A percentile compares a stretch with the other conserved stretches of the same genome.
Evolutionary conservation across 129 eudicot genomes (phyloP).

Genomic region (Tagetes patula): DNA sequence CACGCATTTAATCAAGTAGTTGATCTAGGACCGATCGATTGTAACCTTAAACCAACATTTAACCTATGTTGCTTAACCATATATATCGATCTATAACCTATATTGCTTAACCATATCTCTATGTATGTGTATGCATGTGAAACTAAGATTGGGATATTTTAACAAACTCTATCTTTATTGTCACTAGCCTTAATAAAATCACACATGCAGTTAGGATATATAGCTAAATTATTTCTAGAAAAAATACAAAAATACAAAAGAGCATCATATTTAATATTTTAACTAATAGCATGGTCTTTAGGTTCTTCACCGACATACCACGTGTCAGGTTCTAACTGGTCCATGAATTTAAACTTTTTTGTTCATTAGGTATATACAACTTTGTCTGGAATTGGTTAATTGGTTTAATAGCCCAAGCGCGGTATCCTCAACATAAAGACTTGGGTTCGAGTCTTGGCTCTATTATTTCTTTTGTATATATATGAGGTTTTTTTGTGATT

Average conservation of each 20-base stretch:
- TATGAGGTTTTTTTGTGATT: no score
- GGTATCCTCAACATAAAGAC: no score
- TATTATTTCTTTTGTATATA: no score
- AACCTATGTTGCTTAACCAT: constrained; percentile 4
- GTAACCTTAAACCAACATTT: background rate
- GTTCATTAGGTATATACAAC: no score
- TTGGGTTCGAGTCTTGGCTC: no score
- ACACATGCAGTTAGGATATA: background rate
- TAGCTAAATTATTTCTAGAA: background rate
- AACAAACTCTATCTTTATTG: background rate
- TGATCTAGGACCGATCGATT: background rate
- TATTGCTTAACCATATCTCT: background rate
- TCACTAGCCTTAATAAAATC: background rate
- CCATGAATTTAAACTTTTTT: no score
- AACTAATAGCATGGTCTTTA: no score
- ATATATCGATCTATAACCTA: background rate
- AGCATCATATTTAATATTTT: no score
- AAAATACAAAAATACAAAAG: background rate
- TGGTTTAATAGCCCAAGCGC: no score
- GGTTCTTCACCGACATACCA: no score
- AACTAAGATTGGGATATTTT: background rate
- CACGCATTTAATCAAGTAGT: background rate
- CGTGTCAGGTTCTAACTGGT: no score
- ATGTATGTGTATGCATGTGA: background rate
- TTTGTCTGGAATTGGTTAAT: no score